Base-by-base conservation (phyloP, 2,329 filamentous ascomycete species). In the Hypoxylon sp. region DNA sequence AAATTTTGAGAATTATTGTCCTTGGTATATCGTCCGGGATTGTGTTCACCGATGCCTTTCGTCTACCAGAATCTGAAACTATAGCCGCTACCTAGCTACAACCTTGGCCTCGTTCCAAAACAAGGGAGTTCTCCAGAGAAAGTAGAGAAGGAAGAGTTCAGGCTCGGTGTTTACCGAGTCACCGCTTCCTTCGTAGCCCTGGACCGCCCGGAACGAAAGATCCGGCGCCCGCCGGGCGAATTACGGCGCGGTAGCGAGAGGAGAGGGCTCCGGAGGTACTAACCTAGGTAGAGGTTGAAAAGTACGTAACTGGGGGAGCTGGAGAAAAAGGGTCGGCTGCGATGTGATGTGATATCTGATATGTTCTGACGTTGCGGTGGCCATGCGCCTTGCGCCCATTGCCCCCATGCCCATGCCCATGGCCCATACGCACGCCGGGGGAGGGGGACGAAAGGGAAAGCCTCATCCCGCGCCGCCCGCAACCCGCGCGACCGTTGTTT, bases 1-100 rank as follows among this genome's bases (percentile, higher is more conserved):
- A 44, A 44, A 22, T 44, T n/a, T 44, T 44, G 40, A 28, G 24
- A 53, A 53, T 22, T 53, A 22, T 44, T 22, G 51, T 44, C 24
- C n/a, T 11, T 40, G 36, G 20, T 46, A 46, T 46, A 46, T 46
- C 44, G 44, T 44, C 51, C 26, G 14, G 51, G 51, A 53, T 53
- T 32, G 24, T 32, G 24, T 44, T 53, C 51, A 53, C 51, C 51
- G 51, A 53, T 36, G 36, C 18, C 18, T n/a, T 12, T 42, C 38
- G 4, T 14, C 22, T 32, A 32, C 14, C 26, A 3, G 36, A 44
- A 18, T 44, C 20, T 53, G 36, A 44, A 53, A 53, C 40, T 55
- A 26, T 30, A 28, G 42, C 20, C 7, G 16, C 28, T 28, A 20
- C 46, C 18, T 7, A 24, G 11, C 36, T 20, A 33, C 30, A n/a